Evolutionary conservation across 257 asterid genomes (phyloP).

Genomic region (Solanum ossicruentum): DNA sequence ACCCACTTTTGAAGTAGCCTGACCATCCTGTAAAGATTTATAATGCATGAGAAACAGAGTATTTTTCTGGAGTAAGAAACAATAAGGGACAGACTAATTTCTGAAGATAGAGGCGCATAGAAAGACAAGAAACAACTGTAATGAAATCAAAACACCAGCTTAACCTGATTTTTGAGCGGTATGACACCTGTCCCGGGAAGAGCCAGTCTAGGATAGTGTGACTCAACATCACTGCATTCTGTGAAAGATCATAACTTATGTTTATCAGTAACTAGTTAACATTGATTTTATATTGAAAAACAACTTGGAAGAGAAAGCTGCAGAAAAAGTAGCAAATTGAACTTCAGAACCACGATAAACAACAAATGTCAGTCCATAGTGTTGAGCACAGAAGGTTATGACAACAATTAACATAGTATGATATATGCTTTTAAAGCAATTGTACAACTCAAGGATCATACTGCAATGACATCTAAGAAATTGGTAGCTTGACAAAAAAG

Average conservation of each 20-base stretch:
- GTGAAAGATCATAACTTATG: not conserved
- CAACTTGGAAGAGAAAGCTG: not conserved
- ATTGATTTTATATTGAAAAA: not conserved
- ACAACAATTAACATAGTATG: not conserved
- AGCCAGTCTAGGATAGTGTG: conserved; percentile 60
- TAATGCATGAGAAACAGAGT: not conserved
- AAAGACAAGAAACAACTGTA: not conserved
- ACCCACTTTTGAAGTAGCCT: conserved; percentile 13
- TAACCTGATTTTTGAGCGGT: conserved; percentile 58
- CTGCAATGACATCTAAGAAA: not conserved
- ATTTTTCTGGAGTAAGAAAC: not conserved
- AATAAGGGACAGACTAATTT: not conserved
- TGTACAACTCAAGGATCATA: not conserved
- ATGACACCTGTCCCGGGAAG: conserved; percentile 65
- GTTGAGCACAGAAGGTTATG: not conserved
- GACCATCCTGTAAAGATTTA: conserved; percentile 36
- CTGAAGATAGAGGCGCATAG: not conserved
- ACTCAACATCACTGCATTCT: conserved; percentile 69
- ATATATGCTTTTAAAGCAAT: not conserved
- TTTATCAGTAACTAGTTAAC: not conserved
- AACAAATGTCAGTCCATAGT: not conserved
- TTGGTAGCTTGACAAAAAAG: not conserved
- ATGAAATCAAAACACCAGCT: not conserved
- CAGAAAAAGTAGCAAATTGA: not conserved
- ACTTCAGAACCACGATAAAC: not conserved